These are phyloP conservation scores for Physaria fendleri DNA, from an alignment of 345 rosid species.

Conservation along the genomic window DNA sequence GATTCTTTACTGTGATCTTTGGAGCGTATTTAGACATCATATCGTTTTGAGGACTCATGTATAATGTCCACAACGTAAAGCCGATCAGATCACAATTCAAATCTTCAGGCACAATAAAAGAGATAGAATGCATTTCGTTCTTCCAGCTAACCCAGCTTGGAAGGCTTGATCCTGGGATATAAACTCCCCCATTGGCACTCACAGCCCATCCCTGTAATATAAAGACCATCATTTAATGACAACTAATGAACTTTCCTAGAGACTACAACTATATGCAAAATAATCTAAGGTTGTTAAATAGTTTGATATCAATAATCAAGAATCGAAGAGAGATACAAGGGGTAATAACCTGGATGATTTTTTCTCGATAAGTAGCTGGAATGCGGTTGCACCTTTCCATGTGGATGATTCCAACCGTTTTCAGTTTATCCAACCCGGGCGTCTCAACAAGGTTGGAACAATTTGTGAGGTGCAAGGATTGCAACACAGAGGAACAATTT, in stretches of 20 bases:
- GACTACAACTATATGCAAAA: background rate
- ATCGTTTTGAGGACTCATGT: background rate
- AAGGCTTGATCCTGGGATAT: constrained; percentile 13
- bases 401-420: constrained; percentile 4
- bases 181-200: background rate
- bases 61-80: constrained; percentile 2
- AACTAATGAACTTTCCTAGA: background rate
- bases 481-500: background rate
- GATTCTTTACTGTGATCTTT: constrained; percentile 13
- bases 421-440: constrained; percentile 12
- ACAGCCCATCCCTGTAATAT: constrained; percentile 8
- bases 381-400: constrained; percentile 23
- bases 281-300: no score
- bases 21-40: constrained; percentile 2
- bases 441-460: background rate
- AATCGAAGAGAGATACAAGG: background rate
- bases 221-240: background rate
- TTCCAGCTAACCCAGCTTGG: constrained; percentile 15
- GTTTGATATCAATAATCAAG: background rate
- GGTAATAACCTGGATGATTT: constrained; percentile 21
- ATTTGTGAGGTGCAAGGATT: background rate
- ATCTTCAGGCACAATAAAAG: constrained; percentile 15
- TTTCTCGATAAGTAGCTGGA: background rate
- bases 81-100: background rate
- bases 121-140: background rate